Percentiles rank a stretch among this genome's conserved stretches.
Conservation (phyloP, 148 eudicot species). For the Rhododendron kiyosumense region DNA sequence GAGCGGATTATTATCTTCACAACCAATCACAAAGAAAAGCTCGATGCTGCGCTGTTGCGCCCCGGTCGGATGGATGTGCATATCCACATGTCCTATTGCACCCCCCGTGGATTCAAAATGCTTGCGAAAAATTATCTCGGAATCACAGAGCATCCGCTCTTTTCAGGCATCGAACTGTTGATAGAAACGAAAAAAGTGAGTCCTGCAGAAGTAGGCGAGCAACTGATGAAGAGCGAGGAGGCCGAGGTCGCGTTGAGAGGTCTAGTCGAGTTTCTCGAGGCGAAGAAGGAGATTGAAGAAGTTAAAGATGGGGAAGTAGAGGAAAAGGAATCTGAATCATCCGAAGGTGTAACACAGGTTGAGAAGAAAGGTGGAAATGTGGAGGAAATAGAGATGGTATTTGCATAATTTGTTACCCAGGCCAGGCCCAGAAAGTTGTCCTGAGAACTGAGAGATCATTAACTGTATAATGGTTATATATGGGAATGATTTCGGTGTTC, state of each 20-base stretch:
- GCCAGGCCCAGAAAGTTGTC: too few species aligned
- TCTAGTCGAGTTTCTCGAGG: slow-evolving; percentile 28
- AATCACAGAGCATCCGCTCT: slow-evolving; percentile 31
- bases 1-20: slow-evolving; percentile 62
- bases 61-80: slow-evolving; percentile 82
- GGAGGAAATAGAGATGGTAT: not conserved
- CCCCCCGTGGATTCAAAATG: slow-evolving; percentile 45
- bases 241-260: slow-evolving; percentile 29
- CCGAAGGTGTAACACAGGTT: not conserved
- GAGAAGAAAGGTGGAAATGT: not conserved
- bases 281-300: slow-evolving; percentile 19
- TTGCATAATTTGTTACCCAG: too few species aligned
- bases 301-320: slow-evolving; percentile 1
- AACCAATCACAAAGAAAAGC: slow-evolving; percentile 64
- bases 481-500: too few species aligned
- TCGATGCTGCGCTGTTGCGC: slow-evolving; percentile 62
- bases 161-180: slow-evolving; percentile 21
- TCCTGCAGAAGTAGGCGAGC: slow-evolving; percentile 49
- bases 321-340: not conserved
- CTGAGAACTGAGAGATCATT: too few species aligned
- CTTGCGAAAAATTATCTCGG: slow-evolving; percentile 51
- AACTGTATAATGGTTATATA: too few species aligned
- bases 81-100: slow-evolving; percentile 69
- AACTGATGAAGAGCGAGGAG: slow-evolving; percentile 36
- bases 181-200: slow-evolving; percentile 25